These are phyloP conservation scores for Saccharomycopsis sp. DNA, from an alignment of 805 yeast species.

Conservation along the genomic window DNA sequence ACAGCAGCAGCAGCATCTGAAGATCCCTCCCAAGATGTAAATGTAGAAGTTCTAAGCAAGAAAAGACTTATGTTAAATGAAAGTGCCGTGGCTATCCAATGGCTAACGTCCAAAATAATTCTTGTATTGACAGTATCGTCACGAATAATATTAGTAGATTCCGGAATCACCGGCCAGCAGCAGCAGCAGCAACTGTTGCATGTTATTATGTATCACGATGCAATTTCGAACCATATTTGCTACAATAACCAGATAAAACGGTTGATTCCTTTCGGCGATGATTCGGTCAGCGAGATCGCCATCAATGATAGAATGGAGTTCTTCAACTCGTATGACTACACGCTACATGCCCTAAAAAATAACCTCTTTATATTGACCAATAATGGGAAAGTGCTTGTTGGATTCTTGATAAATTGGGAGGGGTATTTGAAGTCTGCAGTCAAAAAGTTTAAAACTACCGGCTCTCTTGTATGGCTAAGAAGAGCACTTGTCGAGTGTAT, in stretches of 20 bases:
- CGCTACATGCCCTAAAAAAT: conserved; percentile 36
- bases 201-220: conserved; percentile 17
- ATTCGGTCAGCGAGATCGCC: conserved; percentile 11
- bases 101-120: conserved; percentile 43
- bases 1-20: not conserved
- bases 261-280: conserved; percentile 13
- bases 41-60: conserved; percentile 33
- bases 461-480: conserved; percentile 52
- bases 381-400: conserved; percentile 44
- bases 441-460: conserved; percentile 40
- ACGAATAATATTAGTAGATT: conserved; percentile 37
- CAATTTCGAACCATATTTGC: conserved; percentile 11
- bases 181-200: conserved; percentile 26
- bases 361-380: conserved; percentile 48
- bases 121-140: conserved; percentile 41
- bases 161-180: conserved; percentile 35
- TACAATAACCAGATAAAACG: conserved; percentile 16
- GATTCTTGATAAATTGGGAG: conserved; percentile 63
- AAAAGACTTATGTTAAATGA: conserved; percentile 42
- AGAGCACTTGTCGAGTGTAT: conserved; percentile 13
- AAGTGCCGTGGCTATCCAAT: conserved; percentile 46
- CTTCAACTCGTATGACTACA: conserved; percentile 29
- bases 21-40: not conserved
- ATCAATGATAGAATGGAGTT: conserved; percentile 8
- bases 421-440: conserved; percentile 48